These are phyloP conservation scores for Psophocarpus tetragonolobus DNA, from an alignment of 306 rosid species.

Conservation along the genomic window DNA sequence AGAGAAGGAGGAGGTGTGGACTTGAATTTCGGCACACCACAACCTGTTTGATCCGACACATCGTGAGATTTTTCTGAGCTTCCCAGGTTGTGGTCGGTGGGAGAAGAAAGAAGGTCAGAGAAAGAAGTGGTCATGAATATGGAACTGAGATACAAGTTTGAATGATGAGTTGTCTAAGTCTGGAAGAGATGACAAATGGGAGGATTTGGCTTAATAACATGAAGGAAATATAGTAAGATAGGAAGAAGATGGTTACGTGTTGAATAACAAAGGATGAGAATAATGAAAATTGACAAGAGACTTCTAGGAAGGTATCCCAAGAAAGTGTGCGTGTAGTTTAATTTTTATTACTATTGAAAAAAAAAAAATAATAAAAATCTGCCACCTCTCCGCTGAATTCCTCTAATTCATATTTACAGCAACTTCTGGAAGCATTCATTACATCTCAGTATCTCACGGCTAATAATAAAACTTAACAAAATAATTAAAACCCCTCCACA, in stretches of 20 bases:
- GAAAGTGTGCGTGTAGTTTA: neutral
- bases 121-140: constrained; percentile 64
- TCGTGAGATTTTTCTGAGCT: constrained; percentile 25
- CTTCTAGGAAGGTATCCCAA: constrained; percentile 50
- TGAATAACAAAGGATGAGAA: neutral
- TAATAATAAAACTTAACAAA: too few relatives aligned
- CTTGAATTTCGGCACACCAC: constrained; percentile 80
- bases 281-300: constrained; percentile 1
- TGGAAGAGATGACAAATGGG: neutral
- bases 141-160: constrained; percentile 40
- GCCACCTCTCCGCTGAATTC: too few relatives aligned
- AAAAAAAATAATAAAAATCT: neutral
- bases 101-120: constrained; percentile 67
- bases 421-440: too few relatives aligned
- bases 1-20: constrained; percentile 82
- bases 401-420: too few relatives aligned
- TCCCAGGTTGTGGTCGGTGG: constrained; percentile 29
- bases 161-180: constrained; percentile 40
- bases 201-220: neutral
- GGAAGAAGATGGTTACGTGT: constrained; percentile 52
- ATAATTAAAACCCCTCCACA: too few relatives aligned
- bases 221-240: neutral
- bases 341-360: neutral
- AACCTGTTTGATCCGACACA: constrained; percentile 54
- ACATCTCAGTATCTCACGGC: too few relatives aligned